Evolutionary conservation across 2,329 filamentous ascomycete genomes (phyloP).

Genomic region (Alternaria alternata): DNA sequence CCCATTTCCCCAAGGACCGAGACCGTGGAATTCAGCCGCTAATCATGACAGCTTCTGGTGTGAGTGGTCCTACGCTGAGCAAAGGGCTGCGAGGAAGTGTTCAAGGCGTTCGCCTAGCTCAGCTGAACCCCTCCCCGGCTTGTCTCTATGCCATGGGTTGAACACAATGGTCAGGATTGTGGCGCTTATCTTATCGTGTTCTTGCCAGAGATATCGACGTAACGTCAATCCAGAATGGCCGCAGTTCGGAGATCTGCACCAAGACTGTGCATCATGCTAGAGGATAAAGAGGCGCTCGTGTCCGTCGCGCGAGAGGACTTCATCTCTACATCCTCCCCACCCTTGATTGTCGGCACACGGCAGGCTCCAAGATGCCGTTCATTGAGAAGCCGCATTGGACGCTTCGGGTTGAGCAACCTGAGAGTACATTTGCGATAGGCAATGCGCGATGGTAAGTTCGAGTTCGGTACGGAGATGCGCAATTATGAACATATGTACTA

Average conservation of each 20-base stretch:
- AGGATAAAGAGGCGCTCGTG: slow-evolving; percentile 12
- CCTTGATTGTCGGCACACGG: not conserved
- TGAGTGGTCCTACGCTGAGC: not conserved
- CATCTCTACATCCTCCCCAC: not conserved
- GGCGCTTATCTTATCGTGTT: slow-evolving; percentile 11
- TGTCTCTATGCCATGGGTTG: slow-evolving; percentile 3
- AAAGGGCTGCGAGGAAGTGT: not conserved
- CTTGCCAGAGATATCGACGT: slow-evolving; percentile 3
- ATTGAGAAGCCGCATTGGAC: slow-evolving; percentile 50
- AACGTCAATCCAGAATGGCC: not conserved
- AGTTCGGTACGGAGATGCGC: not conserved
- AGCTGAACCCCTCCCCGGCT: not conserved
- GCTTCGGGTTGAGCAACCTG: slow-evolving; percentile 55
- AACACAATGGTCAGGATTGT: not conserved
- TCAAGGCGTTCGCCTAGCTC: not conserved
- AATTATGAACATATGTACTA: not conserved
- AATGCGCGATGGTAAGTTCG: slow-evolving; percentile 45
- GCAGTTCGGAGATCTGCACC: slow-evolving; percentile 10
- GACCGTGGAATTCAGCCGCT: slow-evolving; percentile 1
- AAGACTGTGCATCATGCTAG: not conserved
- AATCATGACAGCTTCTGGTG: not conserved
- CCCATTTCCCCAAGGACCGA: slow-evolving; percentile 6
- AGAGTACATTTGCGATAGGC: slow-evolving; percentile 57
- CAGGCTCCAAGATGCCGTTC: slow-evolving; percentile 32
- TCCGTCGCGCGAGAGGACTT: slow-evolving; percentile 5